Conservation (phyloP, 176 grass and related monocot genomes). For the Stipa capillata region DNA sequence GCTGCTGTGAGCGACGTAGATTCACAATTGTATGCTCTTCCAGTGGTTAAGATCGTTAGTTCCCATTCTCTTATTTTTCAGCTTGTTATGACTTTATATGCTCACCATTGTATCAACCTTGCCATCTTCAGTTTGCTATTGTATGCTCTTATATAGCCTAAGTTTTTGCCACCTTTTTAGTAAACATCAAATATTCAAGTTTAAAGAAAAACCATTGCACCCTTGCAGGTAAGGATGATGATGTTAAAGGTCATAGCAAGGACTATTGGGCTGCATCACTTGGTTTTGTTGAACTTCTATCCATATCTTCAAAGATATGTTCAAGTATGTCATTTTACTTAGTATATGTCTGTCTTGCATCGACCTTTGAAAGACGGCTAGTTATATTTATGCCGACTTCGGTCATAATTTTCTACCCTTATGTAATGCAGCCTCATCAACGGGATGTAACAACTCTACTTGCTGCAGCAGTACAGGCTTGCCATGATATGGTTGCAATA, state of each 20-base stretch:
- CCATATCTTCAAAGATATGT: conserved; percentile 88
- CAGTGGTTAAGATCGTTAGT: background rate
- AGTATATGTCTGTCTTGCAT: background rate
- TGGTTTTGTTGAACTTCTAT: conserved; percentile 86
- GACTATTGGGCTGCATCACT: conserved; percentile 75
- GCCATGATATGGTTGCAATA: conserved; percentile 79
- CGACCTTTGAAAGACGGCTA: background rate
- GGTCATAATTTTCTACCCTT: conserved; percentile 15
- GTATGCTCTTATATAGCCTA: background rate
- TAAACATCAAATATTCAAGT: background rate
- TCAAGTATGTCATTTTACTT: conserved; percentile 46
- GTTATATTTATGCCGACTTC: background rate
- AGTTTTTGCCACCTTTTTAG: background rate
- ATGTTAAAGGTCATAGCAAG: conserved; percentile 90
- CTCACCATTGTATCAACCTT: background rate
- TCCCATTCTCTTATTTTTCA: background rate
- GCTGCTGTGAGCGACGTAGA: background rate
- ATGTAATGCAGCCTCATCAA: conserved; percentile 75
- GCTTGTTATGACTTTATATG: conserved; percentile 1
- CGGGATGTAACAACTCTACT: conserved; percentile 90
- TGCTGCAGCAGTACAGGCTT: conserved; percentile 92
- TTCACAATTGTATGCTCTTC: no score
- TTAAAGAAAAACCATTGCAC: conserved; percentile 7
- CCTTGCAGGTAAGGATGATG: conserved; percentile 83
- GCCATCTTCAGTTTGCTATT: background rate